phyloP scores from a whole-genome alignment of 345 rosid species.

The Triadica sebifera region DNA sequence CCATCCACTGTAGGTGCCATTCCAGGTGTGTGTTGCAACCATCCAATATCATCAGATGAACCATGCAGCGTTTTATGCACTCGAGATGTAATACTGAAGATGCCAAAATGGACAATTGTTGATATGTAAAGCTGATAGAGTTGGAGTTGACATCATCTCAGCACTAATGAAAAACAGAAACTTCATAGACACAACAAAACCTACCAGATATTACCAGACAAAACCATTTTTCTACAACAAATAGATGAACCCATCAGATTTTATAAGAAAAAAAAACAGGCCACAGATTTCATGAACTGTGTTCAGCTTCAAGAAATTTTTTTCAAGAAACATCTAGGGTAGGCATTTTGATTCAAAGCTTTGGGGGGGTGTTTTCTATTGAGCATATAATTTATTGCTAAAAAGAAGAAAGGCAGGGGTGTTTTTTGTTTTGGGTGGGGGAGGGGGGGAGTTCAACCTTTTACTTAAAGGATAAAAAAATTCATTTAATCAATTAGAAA shows the following conservation, averaged over 20 bases:
- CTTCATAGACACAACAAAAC: background rate
- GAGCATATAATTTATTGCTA: background rate
- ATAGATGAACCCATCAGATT: no score
- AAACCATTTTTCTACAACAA: no score
- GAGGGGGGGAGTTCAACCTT: no score
- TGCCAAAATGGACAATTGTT: slow-evolving; percentile 9
- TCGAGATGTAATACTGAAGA: slow-evolving; percentile 51
- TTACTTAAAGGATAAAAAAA: background rate
- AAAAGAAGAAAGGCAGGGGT: no score
- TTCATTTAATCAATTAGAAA: background rate
- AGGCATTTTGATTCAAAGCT: background rate
- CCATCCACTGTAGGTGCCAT: slow-evolving; percentile 62
- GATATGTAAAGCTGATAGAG: background rate
- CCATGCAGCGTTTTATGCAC: slow-evolving; percentile 51
- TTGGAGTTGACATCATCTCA: slow-evolving; percentile 3
- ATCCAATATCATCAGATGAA: slow-evolving; percentile 71
- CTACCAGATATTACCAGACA: no score
- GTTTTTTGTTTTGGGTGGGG: no score
- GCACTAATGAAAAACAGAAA: background rate
- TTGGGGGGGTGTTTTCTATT: background rate
- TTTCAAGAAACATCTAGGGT: background rate
- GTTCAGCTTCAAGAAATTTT: background rate
- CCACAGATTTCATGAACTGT: background rate
- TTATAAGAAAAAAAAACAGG: no score
- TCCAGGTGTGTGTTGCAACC: slow-evolving; percentile 58